These are phyloP conservation scores for Chrysoporthe austroafricana DNA, from an alignment of 2,329 filamentous ascomycete species.

Conservation along the genomic window DNA sequence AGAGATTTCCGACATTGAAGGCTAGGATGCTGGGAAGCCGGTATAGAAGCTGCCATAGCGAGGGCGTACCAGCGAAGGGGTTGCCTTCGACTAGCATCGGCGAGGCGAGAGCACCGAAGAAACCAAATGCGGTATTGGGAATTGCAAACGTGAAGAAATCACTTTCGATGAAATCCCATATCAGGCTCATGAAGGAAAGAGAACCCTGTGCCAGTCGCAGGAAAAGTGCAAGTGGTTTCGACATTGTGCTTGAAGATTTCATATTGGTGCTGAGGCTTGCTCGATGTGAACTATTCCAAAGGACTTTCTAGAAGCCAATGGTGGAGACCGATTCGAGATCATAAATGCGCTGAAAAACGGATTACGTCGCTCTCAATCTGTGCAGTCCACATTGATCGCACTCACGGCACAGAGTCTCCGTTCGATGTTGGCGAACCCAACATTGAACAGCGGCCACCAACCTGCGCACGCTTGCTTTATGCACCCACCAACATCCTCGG, in stretches of 20 bases:
- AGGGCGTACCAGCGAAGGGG: not conserved
- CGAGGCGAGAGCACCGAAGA: slow-evolving; percentile 36
- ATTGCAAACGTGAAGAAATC: slow-evolving; percentile 36
- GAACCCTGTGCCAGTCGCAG: not conserved
- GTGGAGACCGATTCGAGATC: not conserved
- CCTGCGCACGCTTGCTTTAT: not conserved
- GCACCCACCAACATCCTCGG: not conserved
- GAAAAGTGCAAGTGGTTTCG: not conserved
- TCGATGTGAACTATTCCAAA: not conserved
- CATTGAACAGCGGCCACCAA: not conserved
- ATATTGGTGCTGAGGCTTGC: not conserved
- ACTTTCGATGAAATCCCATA: slow-evolving; percentile 34
- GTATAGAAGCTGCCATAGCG: not conserved
- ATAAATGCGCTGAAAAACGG: not conserved
- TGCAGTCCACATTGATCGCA: not conserved
- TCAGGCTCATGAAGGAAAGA: not conserved
- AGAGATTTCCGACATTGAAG: slow-evolving; percentile 27
- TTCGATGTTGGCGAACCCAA: not conserved
- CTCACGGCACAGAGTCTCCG: not conserved
- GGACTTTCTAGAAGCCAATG: not conserved
- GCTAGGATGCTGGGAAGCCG: slow-evolving; percentile 31
- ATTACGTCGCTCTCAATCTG: not conserved
- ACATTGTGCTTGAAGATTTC: not conserved
- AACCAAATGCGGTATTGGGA: slow-evolving; percentile 37
- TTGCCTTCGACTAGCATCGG: not conserved